Percentiles rank a stretch among this genome's conserved stretches.
phyloP scores from a whole-genome alignment of 2,329 filamentous ascomycete species.

The Daldinia sp. region DNA sequence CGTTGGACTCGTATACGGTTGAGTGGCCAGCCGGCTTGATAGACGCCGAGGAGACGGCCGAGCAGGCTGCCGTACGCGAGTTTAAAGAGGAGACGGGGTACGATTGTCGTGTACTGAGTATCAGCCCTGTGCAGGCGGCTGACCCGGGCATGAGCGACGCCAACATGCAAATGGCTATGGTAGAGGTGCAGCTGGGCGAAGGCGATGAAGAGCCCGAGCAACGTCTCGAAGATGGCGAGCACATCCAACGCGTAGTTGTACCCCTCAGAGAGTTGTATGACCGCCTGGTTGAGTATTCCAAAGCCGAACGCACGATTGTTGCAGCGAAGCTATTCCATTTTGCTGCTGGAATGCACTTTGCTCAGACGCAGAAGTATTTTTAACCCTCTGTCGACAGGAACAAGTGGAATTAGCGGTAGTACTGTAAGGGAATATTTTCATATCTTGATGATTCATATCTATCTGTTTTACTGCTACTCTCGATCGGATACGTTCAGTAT shows the following conservation, averaged over 20 bases:
- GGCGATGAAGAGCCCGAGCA: conserved; percentile 66
- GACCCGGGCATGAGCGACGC: conserved; percentile 71
- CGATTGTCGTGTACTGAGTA: conserved; percentile 61
- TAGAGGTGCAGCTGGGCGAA: conserved; percentile 66
- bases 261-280: conserved; percentile 68
- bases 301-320: conserved; percentile 64
- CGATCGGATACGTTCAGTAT: no score
- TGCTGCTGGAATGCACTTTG: conserved; percentile 68
- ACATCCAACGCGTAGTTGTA: conserved; percentile 70
- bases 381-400: background rate
- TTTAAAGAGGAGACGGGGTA: conserved; percentile 69
- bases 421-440: no score
- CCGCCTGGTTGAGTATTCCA: conserved; percentile 60
- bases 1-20: conserved; percentile 64
- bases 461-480: no score
- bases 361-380: conserved; percentile 53
- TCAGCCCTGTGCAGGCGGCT: conserved; percentile 66
- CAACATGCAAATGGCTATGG: conserved; percentile 71
- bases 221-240: conserved; percentile 70
- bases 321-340: conserved; percentile 71
- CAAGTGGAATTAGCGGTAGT: no score
- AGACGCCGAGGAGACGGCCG: conserved; percentile 64
- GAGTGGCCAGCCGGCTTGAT: conserved; percentile 67
- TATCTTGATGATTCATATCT: no score
- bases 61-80: conserved; percentile 65